Base-by-base conservation (phyloP, 371 early-diverging fungal genomes). In the Batrachochytrium dendrobatidis region DNA sequence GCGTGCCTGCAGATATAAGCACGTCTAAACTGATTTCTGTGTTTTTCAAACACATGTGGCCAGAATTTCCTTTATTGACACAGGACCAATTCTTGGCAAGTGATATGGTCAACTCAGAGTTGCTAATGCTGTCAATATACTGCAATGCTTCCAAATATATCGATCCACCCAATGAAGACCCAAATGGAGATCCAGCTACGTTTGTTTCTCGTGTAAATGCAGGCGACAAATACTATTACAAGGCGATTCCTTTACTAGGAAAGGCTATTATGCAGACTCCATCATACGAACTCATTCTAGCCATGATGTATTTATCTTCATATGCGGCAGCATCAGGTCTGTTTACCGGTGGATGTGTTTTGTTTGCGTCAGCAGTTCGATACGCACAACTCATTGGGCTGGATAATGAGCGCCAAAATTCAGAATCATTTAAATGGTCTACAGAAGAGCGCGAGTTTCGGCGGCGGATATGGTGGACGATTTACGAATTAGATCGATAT, bases 311-410 rank as follows among this genome's bases (percentile, higher is more conserved):
- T 12, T 7, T 45, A 3, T 20, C 46, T 5, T 5, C 7, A 7
- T 45, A 45, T 45, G 46, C 46, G 24, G 39, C 39, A 39, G 39
- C 39, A 39, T 39, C 39, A 15, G 39, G 39, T n/a, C 39, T 12
- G n/a, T n/a, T 15, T n/a, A 39, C 15, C 39, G n/a, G 12, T n/a
- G 3, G 24, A 26, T 12, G 46, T 3, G 46, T 3, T 12, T 20
- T 45, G 46, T 45, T 45, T 45, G 46, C n/a, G 39, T 12, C 46
- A 12, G 12, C 46, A 12, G 12, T 12, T 20, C 46, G 46, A 5
- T 12, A 5, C 3, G 46, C 46, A 3, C 46, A 45, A 26, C 20
- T 45, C 46, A 45, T 45, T 12, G 46, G 46, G 3, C 46, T 45
- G 6, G 46, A 45, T 26, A 45, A 45, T 26, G 46, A 45, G 46